Base-by-base conservation (phyloP, 306 rosid genomes). In the Ormosia semicastrata region DNA sequence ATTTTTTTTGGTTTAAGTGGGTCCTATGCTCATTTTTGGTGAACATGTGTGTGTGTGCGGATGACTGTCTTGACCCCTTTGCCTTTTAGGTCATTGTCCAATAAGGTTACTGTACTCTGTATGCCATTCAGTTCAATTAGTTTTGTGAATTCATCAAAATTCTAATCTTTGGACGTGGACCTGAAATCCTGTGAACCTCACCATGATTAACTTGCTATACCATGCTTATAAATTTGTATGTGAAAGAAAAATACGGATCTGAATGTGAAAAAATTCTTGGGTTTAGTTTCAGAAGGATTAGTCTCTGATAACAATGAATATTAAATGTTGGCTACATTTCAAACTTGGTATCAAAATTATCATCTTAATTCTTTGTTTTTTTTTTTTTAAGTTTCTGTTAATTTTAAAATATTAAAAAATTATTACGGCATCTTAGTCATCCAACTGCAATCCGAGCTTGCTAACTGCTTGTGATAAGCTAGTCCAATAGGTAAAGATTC, bases 401-500 rank as follows among this genome's bases (percentile, higher is more conserved):
- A 33, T 32, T 70, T 67, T 5, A 49, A 37, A 50, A 63, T 73
- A 13, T 63, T 4, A 52, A 8, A 8, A 58, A 66, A 12, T 52
- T 41, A 65, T 7, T 36, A 13, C 50, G 47, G 56, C 13, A 53
- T 66, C 50, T 24, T 71, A 36, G 24, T 17, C 39, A 46, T 71
- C 40, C 52, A 46, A 44, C 34, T 30, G 34, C 64, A 18, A 66
- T 30, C 18, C 33, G 30, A 30, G 29, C 60, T 59, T 73, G 49
- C 18, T 74, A 12, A 75, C 54, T 76, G 64, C 81, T 36, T 68
- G 33, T 13, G 14, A 77, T 77, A 56, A 37, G 41, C 46, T 77
- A 10, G 56, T 17, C 44, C 59, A 53, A 33, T 11, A 4, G 30
- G 14, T n/a, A 3, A 65, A 66, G 46, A 8, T 33, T 44, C 79